Evolutionary conservation across 495 filamentous ascomycete species (phyloP).

Genomic region (Aspergillus conjunctus): DNA sequence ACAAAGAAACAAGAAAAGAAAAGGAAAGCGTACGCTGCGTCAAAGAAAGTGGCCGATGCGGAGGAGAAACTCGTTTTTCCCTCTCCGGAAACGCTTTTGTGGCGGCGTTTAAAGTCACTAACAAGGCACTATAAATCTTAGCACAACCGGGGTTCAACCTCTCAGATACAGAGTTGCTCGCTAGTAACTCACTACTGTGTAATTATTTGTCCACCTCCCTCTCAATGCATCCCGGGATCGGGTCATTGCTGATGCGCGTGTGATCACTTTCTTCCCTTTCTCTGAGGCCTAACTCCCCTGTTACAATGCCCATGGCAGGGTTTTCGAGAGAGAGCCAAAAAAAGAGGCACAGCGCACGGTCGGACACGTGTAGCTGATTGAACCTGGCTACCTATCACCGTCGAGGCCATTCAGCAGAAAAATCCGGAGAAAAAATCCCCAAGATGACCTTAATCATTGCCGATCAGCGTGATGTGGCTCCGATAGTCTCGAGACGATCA

Average conservation of each 20-base stretch:
- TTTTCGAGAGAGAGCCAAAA: not conserved
- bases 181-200: no score
- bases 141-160: not conserved
- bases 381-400: not conserved
- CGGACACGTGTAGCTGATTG: not conserved
- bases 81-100: not conserved
- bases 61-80: constrained; percentile 16
- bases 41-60: constrained; percentile 1
- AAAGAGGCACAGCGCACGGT: not conserved
- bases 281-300: not conserved
- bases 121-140: not conserved
- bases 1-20: not conserved
- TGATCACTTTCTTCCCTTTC: not conserved
- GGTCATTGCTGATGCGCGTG: not conserved
- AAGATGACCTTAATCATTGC: not conserved
- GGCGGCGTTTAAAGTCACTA: not conserved
- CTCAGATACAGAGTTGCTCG: no score
- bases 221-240: not conserved
- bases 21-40: not conserved
- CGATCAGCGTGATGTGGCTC: constrained; percentile 12
- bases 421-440: not conserved
- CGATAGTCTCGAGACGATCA: constrained; percentile 1
- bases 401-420: not conserved
- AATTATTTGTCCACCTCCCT: no score
- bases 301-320: not conserved